Conservation (phyloP, 768 basidiomycete species). For the Collybia mongolica region DNA sequence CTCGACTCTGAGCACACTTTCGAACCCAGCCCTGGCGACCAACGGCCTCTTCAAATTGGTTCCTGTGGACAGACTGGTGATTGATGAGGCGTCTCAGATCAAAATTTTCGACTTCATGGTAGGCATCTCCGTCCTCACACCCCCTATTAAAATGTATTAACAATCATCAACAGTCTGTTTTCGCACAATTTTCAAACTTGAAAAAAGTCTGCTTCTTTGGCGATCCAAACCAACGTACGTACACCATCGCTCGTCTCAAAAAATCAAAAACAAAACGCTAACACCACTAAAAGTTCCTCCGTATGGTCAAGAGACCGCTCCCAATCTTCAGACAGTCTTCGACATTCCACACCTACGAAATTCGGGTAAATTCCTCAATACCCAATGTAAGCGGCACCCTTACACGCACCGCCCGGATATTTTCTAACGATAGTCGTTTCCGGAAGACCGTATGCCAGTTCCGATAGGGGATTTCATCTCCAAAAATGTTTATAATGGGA, state of each 20-base stretch:
- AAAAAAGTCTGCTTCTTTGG: constrained; percentile 52
- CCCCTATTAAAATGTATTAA: neutral
- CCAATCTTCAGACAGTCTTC: constrained; percentile 42
- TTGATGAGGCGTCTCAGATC: constrained; percentile 59
- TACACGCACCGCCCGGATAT: neutral
- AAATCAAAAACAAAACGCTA: too few species aligned
- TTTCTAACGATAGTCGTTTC: neutral
- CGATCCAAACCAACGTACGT: constrained; percentile 51
- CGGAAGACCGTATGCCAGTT: constrained; percentile 50
- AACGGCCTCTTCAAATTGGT: constrained; percentile 33
- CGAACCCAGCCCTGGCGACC: constrained; percentile 36
- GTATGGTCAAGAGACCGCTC: constrained; percentile 40
- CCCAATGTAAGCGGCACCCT: constrained; percentile 36
- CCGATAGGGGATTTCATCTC: constrained; percentile 52
- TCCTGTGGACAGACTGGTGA: constrained; percentile 44
- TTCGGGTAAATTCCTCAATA: constrained; percentile 39
- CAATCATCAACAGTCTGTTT: constrained; percentile 34
- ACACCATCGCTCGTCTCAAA: too few species aligned
- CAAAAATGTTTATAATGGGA: constrained; percentile 34
- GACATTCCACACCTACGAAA: constrained; percentile 37
- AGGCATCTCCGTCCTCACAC: neutral
- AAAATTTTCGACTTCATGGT: constrained; percentile 49
- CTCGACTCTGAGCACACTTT: constrained; percentile 51
- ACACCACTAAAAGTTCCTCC: constrained; percentile 42
- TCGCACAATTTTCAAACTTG: constrained; percentile 36